These are phyloP conservation scores for Urtica urens DNA, from an alignment of 306 rosid species.

Conservation along the genomic window DNA sequence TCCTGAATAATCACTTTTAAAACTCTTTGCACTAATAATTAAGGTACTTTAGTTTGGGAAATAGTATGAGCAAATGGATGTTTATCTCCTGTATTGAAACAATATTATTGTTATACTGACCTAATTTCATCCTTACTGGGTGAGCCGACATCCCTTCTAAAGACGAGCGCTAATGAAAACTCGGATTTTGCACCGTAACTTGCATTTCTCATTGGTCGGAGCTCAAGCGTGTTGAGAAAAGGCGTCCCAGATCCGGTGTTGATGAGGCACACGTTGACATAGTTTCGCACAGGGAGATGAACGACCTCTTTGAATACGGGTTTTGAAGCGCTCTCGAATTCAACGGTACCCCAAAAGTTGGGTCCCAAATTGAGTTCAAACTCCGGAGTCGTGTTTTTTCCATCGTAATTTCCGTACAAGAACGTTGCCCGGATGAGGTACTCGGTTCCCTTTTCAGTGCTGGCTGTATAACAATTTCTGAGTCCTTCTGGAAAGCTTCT, in stretches of 20 bases:
- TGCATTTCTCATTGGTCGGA: background rate
- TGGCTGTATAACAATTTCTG: constrained; percentile 31
- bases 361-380: constrained; percentile 29
- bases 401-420: constrained; percentile 34
- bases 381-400: constrained; percentile 9
- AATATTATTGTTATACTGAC: too few relatives aligned
- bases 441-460: constrained; percentile 11
- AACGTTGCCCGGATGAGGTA: constrained; percentile 32
- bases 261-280: constrained; percentile 10
- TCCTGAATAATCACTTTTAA: too few relatives aligned
- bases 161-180: background rate
- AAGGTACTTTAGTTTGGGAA: too few relatives aligned
- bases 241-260: constrained; percentile 2
- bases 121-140: too few relatives aligned
- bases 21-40: too few relatives aligned
- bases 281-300: background rate
- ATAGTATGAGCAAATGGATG: too few relatives aligned
- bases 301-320: constrained; percentile 19
- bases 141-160: background rate
- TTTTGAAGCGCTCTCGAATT: background rate
- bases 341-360: constrained; percentile 25
- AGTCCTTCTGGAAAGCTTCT: constrained; percentile 37
- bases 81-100: too few relatives aligned
- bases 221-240: constrained; percentile 5
- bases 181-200: background rate